Evolutionary conservation across 345 rosid genomes (phyloP), one percentile per base, ranked within the genome.

Genomic region (Hibiscus mutabilis): DNA sequence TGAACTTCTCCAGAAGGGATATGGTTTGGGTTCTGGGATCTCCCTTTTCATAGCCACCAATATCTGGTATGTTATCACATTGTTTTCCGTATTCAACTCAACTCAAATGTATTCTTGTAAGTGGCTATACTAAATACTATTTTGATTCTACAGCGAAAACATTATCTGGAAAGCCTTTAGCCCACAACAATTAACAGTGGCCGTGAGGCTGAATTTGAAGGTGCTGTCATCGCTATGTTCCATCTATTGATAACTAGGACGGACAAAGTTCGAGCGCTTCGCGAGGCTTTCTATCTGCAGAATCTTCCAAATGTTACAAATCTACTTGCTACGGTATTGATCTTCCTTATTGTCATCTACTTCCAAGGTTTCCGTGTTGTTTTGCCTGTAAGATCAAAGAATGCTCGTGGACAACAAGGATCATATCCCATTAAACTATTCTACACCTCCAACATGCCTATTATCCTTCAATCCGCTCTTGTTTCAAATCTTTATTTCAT

Each of bases 391-490:
- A 84, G 93, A 56, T 88, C 91, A 6, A 88, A 88, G 80, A 88
- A 80, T 81, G 85, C 91, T 58, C 91, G 91, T 64, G 91, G 89
- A 19, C 91, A 88, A 71, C 89, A 86, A 68, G 93, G 89, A 7
- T 84, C 93, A 12, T 88, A 88, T 79, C 93, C 91, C 6, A 88
- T 88, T 67, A 88, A 40, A 89, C 89, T 86, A 60, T 88, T 86
- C 77, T 88, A 88, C 83, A 87, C 93, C 68, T 89, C 93, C 12
- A 89, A 87, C 85, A 89, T 89, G 94, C 94, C 94, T 37, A 89
- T 87, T 78, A 89, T 89, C 82, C 82, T 89, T 51, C 94, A 89
- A 53, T 89, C 94, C 66, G 91, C 94, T 21, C 91, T 89, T 73
- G 91, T 89, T 59, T 73, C 94, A 29, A 87, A 85, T 78, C 86